A percentile compares a stretch with the other conserved stretches of the same genome.
Conservation (phyloP, 2,329 filamentous ascomycete genomes). For the Fusarium falciforme region DNA sequence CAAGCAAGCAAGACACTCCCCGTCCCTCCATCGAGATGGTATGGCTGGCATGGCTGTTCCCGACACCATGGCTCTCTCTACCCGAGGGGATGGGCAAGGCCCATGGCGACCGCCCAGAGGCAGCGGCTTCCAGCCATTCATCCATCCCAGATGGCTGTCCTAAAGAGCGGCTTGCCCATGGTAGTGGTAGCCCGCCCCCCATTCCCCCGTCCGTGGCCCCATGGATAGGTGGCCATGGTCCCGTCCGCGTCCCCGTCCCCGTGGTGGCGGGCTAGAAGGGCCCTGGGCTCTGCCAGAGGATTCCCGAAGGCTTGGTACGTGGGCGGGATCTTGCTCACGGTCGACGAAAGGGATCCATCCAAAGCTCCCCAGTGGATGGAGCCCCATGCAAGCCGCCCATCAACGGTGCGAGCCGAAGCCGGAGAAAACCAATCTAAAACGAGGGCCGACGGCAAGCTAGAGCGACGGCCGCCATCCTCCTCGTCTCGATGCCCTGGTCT, state of each 20-base stretch:
- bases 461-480: conserved; percentile 29
- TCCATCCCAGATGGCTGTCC: conserved; percentile 5
- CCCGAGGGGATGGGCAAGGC: conserved; percentile 24
- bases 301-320: conserved; percentile 47
- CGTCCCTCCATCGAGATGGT: conserved; percentile 5
- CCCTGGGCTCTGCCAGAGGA: conserved; percentile 29
- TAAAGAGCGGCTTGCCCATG: background rate
- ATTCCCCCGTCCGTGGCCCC: conserved; percentile 13
- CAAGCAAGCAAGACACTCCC: background rate
- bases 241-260: conserved; percentile 2
- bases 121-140: conserved; percentile 9
- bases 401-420: conserved; percentile 53
- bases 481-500: conserved; percentile 35
- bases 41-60: conserved; percentile 22
- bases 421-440: conserved; percentile 49
- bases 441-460: conserved; percentile 45
- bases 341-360: conserved; percentile 38
- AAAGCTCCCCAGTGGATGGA: conserved; percentile 38
- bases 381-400: conserved; percentile 46
- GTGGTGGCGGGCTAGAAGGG: conserved; percentile 31
- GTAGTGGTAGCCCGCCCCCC: conserved; percentile 17
- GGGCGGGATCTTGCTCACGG: conserved; percentile 42
- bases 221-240: conserved; percentile 6
- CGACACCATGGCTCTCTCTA: conserved; percentile 30
- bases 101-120: conserved; percentile 6